These are phyloP conservation scores for Taphrina wiesneri DNA, from an alignment of 1,139 yeast genomes.

Conservation along the genomic window DNA sequence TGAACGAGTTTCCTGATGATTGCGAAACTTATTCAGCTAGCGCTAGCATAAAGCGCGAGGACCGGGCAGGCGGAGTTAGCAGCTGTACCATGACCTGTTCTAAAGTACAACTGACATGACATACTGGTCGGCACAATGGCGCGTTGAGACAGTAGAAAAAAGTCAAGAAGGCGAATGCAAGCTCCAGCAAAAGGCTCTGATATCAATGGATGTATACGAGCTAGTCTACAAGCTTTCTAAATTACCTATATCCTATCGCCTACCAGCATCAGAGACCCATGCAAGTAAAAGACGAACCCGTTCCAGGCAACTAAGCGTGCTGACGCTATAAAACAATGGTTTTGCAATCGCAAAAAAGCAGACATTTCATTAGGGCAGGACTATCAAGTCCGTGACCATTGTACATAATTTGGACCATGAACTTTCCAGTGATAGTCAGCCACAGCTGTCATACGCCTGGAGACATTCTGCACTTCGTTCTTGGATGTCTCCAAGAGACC, in stretches of 20 bases:
- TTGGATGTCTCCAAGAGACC: constrained; percentile 1
- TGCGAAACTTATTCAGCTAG: no score
- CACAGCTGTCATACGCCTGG: constrained; percentile 15
- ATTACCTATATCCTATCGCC: neutral
- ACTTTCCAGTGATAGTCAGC: constrained; percentile 25
- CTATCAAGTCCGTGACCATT: constrained; percentile 9
- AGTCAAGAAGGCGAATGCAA: neutral
- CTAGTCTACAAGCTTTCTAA: neutral
- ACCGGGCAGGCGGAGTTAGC: no score
- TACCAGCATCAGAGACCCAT: neutral
- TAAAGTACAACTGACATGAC: no score
- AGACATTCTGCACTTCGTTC: constrained; percentile 5
- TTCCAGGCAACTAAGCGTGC: neutral
- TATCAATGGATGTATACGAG: neutral
- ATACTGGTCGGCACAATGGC: no score
- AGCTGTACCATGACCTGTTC: no score
- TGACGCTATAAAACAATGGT: neutral
- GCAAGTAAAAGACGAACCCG: neutral
- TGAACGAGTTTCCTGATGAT: neutral
- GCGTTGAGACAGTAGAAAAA: no score
- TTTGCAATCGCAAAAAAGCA: neutral
- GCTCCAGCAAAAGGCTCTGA: neutral
- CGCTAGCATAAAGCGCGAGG: no score
- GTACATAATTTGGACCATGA: constrained; percentile 14
- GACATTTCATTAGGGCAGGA: neutral